Conservation (phyloP, 208 protist species). For the Trypanosoma congolense region DNA sequence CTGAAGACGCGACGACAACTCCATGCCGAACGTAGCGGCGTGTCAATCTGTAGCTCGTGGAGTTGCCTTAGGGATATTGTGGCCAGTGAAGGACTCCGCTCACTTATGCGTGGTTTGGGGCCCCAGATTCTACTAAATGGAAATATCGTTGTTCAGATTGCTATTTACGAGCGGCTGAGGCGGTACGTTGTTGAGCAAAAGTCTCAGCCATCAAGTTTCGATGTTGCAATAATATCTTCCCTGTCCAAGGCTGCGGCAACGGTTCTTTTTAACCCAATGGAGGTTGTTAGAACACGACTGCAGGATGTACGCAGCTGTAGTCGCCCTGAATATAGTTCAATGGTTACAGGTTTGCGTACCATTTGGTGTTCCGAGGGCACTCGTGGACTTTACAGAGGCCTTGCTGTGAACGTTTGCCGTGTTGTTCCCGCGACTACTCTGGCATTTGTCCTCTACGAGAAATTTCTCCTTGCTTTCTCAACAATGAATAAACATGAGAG, state of each 20-base stretch:
- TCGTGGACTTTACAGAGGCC: slow-evolving; percentile 67
- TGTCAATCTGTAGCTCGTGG: slow-evolving; percentile 11
- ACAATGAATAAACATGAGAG: too few species aligned
- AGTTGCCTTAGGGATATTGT: slow-evolving; percentile 36
- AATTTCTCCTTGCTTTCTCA: slow-evolving; percentile 34
- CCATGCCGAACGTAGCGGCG: slow-evolving; percentile 24
- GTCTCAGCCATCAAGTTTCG: slow-evolving; percentile 48
- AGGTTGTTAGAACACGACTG: slow-evolving; percentile 77
- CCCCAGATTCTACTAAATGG: slow-evolving; percentile 74
- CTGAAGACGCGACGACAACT: slow-evolving; percentile 80
- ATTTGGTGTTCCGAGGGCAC: slow-evolving; percentile 76
- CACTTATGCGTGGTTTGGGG: slow-evolving; percentile 63
- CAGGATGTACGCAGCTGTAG: slow-evolving; percentile 63
- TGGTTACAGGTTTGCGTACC: slow-evolving; percentile 47
- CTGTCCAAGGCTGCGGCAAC: slow-evolving; percentile 67
- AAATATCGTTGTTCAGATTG: slow-evolving; percentile 80
- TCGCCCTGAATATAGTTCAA: slow-evolving; percentile 40
- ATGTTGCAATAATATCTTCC: slow-evolving; percentile 61
- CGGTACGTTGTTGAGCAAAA: slow-evolving; percentile 52
- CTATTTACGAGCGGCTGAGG: slow-evolving; percentile 75
- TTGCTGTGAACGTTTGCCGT: slow-evolving; percentile 72
- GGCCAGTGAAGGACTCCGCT: slow-evolving; percentile 42
- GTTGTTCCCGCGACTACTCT: slow-evolving; percentile 77
- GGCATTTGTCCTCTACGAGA: slow-evolving; percentile 80
- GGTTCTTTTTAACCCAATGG: slow-evolving; percentile 73